Evolutionary conservation across 192 early-diverging fungal genomes (phyloP).

Genomic region (Backusella macrospora): DNA sequence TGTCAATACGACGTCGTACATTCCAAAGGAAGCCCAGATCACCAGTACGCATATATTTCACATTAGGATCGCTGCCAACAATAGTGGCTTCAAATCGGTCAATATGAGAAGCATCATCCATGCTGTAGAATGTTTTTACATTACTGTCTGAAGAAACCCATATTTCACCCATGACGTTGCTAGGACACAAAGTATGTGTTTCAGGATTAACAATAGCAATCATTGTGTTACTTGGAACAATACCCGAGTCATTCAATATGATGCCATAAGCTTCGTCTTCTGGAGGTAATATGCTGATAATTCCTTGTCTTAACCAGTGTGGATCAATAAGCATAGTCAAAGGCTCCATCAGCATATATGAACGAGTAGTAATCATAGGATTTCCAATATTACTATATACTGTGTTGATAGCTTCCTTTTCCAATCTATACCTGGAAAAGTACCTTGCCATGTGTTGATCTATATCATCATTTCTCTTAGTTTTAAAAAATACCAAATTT

Average conservation of each 20-base stretch:
- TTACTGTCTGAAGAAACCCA: constrained; percentile 76
- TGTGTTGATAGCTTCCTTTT: constrained; percentile 68
- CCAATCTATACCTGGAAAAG: constrained; percentile 67
- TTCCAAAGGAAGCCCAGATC: constrained; percentile 84
- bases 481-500: background rate
- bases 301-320: constrained; percentile 65
- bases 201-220: constrained; percentile 84
- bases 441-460: constrained; percentile 58
- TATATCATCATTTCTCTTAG: background rate
- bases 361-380: constrained; percentile 78
- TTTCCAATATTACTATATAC: constrained; percentile 79
- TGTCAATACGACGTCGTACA: constrained; percentile 44
- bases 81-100: constrained; percentile 54
- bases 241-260: constrained; percentile 72
- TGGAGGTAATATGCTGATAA: constrained; percentile 58
- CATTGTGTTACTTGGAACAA: constrained; percentile 75
- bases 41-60: constrained; percentile 78
- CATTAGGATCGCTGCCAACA: constrained; percentile 57
- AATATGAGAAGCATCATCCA: constrained; percentile 41
- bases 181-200: constrained; percentile 67
- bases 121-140: constrained; percentile 49
- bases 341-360: constrained; percentile 76
- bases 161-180: constrained; percentile 81
- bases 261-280: constrained; percentile 58
- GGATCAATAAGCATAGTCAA: constrained; percentile 67